Percentiles rank a stretch among this genome's conserved stretches.
Evolutionary conservation across 257 asterid species (phyloP).

Genomic region (Plectranthus barbatus): DNA sequence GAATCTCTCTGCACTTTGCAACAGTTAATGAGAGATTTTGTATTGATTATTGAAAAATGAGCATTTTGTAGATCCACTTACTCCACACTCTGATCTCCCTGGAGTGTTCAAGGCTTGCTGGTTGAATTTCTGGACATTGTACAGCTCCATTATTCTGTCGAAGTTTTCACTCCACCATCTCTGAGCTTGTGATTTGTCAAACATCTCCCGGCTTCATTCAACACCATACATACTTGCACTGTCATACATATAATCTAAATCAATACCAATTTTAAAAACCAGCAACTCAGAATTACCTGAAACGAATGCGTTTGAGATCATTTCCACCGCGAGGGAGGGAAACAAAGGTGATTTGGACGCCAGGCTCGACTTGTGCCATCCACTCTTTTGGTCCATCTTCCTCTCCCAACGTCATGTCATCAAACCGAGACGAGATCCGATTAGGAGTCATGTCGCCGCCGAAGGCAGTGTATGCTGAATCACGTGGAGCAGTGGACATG

Average conservation of each 20-base stretch:
- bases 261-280: neutral
- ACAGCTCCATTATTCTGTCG: slow-evolving; percentile 74
- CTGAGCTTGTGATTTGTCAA: slow-evolving; percentile 75
- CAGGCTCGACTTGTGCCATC: slow-evolving; percentile 93
- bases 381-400: slow-evolving; percentile 69
- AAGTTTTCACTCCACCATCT: slow-evolving; percentile 85
- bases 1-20: slow-evolving; percentile 94
- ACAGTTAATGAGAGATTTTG: neutral
- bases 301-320: slow-evolving; percentile 82
- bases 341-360: slow-evolving; percentile 75
- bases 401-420: slow-evolving; percentile 42
- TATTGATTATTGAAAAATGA: neutral
- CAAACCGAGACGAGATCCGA: slow-evolving; percentile 26
- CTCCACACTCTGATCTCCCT: slow-evolving; percentile 78
- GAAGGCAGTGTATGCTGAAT: slow-evolving; percentile 36
- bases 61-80: slow-evolving; percentile 21
- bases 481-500: slow-evolving; percentile 33
- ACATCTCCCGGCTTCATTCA: slow-evolving; percentile 84
- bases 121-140: slow-evolving; percentile 74
- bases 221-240: neutral
- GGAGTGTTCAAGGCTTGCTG: slow-evolving; percentile 68
- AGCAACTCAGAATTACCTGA: slow-evolving; percentile 36
- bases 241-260: neutral
- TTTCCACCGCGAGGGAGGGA: slow-evolving; percentile 82
- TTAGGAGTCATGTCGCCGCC: slow-evolving; percentile 38